These are phyloP conservation scores for Botrytis sinoallii DNA, from an alignment of 2,329 filamentous ascomycete genomes.

Conservation along the genomic window DNA sequence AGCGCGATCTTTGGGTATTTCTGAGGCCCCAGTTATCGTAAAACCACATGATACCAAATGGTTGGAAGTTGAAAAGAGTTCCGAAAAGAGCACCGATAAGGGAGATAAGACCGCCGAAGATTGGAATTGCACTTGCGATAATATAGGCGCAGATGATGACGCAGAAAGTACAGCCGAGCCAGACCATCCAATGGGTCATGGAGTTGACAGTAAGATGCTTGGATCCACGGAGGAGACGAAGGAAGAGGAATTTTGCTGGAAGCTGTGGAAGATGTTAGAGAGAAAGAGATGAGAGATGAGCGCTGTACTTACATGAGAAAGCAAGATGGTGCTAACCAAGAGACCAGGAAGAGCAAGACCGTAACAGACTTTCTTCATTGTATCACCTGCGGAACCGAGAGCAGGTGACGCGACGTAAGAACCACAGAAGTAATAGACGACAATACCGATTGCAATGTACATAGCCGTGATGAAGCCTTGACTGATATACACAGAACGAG, in stretches of 20 bases:
- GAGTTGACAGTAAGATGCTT: constrained; percentile 52
- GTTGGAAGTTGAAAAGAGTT: constrained; percentile 13
- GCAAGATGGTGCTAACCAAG: constrained; percentile 43
- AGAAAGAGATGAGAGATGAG: background rate
- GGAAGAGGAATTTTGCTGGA: constrained; percentile 53
- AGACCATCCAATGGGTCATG: constrained; percentile 49
- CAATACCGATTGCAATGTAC: constrained; percentile 46
- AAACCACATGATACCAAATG: constrained; percentile 13
- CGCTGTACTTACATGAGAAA: constrained; percentile 44
- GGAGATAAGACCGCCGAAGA: constrained; percentile 45
- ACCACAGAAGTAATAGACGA: constrained; percentile 43
- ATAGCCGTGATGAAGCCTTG: constrained; percentile 37
- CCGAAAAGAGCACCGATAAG: constrained; percentile 12
- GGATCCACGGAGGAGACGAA: constrained; percentile 51
- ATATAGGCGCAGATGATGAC: constrained; percentile 48
- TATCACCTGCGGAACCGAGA: constrained; percentile 56
- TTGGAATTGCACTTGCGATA: constrained; percentile 52
- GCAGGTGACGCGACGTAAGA: constrained; percentile 61
- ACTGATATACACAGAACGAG: constrained; percentile 53
- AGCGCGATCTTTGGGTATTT: background rate
- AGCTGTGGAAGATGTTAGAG: background rate
- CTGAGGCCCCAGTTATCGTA: constrained; percentile 3
- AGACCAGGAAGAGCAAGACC: constrained; percentile 56
- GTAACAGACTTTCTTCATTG: constrained; percentile 60
- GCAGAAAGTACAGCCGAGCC: constrained; percentile 46